These are phyloP conservation scores for Berkeleyomyces rouxiae DNA, from an alignment of 2,329 filamentous ascomycete genomes.

Conservation along the genomic window DNA sequence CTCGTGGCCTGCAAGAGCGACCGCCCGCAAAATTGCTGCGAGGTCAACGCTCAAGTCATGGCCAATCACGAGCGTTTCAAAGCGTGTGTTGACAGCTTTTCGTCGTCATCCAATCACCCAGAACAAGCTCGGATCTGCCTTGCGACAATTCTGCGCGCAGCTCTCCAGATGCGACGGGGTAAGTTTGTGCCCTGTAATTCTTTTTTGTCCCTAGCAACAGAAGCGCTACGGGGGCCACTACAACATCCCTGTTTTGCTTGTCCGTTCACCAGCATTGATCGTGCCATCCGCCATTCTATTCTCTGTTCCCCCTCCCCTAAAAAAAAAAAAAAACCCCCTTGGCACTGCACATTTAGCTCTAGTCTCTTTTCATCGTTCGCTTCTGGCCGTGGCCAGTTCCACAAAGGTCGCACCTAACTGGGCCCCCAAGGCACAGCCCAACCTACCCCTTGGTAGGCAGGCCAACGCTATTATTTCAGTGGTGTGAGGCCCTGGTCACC, in stretches of 20 bases:
- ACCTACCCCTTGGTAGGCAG: neutral
- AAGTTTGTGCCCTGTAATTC: constrained; percentile 22
- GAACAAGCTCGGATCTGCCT: constrained; percentile 63
- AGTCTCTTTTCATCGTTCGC: neutral
- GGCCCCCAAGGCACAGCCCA: neutral
- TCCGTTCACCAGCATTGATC: neutral
- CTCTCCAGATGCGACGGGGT: constrained; percentile 55
- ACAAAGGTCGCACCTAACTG: neutral
- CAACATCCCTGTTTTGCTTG: constrained; percentile 7
- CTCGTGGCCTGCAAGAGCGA: constrained; percentile 88
- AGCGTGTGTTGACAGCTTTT: constrained; percentile 54
- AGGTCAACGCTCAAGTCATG: constrained; percentile 53
- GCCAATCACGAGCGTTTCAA: constrained; percentile 46
- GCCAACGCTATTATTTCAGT: neutral
- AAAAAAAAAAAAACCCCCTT: too few relatives aligned
- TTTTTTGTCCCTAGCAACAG: neutral
- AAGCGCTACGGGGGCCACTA: neutral
- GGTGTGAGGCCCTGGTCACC: neutral
- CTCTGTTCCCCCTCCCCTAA: neutral
- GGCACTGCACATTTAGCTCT: too few relatives aligned
- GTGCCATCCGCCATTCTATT: neutral
- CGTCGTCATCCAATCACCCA: constrained; percentile 52
- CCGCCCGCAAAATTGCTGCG: constrained; percentile 48
- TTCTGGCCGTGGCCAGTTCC: constrained; percentile 9
- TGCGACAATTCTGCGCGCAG: constrained; percentile 54